phyloP scores from a whole-genome alignment of 805 yeast species.

The Monosporozyma unispora region DNA sequence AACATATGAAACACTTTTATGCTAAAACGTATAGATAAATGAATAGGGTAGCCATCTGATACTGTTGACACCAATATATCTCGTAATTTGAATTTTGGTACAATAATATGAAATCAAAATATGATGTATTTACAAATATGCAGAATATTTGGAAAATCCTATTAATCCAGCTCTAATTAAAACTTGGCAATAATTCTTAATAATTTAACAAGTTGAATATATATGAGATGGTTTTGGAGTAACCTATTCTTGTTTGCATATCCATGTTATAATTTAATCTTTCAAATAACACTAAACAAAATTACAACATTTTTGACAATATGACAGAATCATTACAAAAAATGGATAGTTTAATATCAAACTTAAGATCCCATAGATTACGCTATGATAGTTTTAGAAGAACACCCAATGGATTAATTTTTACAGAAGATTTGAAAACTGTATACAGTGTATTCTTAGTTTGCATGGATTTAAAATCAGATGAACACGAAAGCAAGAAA shows the following conservation, averaged over 20 bases:
- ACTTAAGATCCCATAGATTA: slow-evolving; percentile 30
- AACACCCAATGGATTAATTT: slow-evolving; percentile 46
- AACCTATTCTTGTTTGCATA: not conserved
- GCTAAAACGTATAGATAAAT: not conserved
- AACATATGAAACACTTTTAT: not conserved
- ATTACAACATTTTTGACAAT: not conserved
- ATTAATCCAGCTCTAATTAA: not conserved
- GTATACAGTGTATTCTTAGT: slow-evolving; percentile 47
- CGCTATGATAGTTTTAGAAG: slow-evolving; percentile 38
- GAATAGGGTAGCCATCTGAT: not conserved
- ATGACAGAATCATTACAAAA: not conserved
- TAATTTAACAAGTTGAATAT: not conserved
- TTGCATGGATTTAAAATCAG: slow-evolving; percentile 33
- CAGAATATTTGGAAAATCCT: not conserved
- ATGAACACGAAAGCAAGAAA: slow-evolving; percentile 9
- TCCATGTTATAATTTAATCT: not conserved
- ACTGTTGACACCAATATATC: not conserved
- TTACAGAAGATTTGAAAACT: slow-evolving; percentile 48
- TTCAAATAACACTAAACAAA: not conserved
- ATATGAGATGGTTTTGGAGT: not conserved
- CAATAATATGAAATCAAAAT: not conserved
- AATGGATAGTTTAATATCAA: not conserved
- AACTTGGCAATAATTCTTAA: not conserved
- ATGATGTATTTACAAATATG: not conserved
- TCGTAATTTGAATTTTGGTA: not conserved